Evolutionary conservation across 305 asterid genomes (phyloP).

Genomic region (Plantago rigida): DNA sequence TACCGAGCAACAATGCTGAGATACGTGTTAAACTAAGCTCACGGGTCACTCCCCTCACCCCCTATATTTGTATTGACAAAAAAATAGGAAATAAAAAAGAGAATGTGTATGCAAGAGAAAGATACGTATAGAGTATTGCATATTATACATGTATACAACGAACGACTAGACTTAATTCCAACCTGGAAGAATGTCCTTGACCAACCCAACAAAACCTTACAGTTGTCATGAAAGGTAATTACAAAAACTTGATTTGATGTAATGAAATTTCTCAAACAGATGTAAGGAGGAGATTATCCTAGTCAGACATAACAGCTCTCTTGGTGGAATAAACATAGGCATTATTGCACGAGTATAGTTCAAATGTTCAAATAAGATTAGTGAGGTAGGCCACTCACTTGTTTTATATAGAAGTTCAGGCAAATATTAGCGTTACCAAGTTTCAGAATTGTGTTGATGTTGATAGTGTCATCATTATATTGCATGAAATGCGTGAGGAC

Average conservation of each 20-base stretch:
- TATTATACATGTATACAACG: constrained; percentile 20
- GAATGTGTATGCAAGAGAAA: background rate
- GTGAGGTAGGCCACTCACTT: constrained; percentile 10
- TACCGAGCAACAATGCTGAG: constrained; percentile 7
- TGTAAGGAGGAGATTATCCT: background rate
- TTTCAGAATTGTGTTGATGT: constrained; percentile 5
- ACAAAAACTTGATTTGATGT: background rate
- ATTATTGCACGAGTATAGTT: constrained; percentile 3
- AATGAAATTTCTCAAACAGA: constrained; percentile 4
- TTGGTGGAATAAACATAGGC: background rate
- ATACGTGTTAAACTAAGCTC: constrained; percentile 16
- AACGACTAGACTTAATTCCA: constrained; percentile 7
- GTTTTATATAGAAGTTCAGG: background rate
- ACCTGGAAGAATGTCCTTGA: constrained; percentile 18
- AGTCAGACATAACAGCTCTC: background rate
- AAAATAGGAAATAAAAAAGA: background rate
- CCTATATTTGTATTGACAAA: background rate
- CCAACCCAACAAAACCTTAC: constrained; percentile 25
- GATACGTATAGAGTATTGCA: constrained; percentile 16
- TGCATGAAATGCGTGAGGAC: constrained; percentile 5
- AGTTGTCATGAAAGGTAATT: constrained; percentile 17
- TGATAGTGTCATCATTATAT: constrained; percentile 12
- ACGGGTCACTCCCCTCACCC: constrained; percentile 20
- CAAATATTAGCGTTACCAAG: constrained; percentile 1
- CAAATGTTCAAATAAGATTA: constrained; percentile 3